Conservation (phyloP, 352 stramenopile genomes). For the Blastocystis sp. region DNA sequence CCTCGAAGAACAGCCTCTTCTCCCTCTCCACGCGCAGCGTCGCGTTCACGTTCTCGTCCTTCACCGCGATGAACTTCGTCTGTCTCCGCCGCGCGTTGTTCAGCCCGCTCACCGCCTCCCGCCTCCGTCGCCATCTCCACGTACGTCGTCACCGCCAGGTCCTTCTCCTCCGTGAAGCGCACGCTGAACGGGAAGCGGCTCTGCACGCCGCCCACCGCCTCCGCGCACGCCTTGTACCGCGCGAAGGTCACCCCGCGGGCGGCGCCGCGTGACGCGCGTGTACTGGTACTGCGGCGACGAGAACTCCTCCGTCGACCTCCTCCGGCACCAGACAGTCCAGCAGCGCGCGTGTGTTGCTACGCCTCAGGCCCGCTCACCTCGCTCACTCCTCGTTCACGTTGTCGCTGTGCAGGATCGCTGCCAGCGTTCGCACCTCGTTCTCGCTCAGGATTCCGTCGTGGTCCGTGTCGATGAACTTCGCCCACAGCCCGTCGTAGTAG, state of each 20-base stretch:
- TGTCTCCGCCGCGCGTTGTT: constrained; percentile 83
- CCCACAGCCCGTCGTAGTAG: constrained; percentile 79
- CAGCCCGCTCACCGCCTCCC: constrained; percentile 82
- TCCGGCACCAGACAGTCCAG: constrained; percentile 42
- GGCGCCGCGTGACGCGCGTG: constrained; percentile 19
- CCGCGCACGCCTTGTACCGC: constrained; percentile 63
- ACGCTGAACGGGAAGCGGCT: constrained; percentile 76
- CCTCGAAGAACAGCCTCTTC: constrained; percentile 85
- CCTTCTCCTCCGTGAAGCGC: constrained; percentile 78
- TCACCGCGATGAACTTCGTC: constrained; percentile 92
- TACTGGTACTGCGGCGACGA: not conserved
- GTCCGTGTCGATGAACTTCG: constrained; percentile 84
- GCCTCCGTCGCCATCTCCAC: constrained; percentile 88
- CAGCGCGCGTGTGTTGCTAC: constrained; percentile 14
- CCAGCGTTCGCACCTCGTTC: constrained; percentile 85
- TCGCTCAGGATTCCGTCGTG: constrained; percentile 82
- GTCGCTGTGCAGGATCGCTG: constrained; percentile 75
- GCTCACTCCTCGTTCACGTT: constrained; percentile 76
- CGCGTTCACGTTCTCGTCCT: constrained; percentile 88
- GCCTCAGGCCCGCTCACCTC: not conserved
- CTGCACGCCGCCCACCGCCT: constrained; percentile 75
- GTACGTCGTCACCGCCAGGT: constrained; percentile 83
- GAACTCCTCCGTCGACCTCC: constrained; percentile 26
- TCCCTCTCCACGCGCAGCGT: constrained; percentile 80
- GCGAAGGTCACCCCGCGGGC: constrained; percentile 52